Conservation (phyloP, 495 filamentous ascomycete genomes). For the Tuber brumale region DNA sequence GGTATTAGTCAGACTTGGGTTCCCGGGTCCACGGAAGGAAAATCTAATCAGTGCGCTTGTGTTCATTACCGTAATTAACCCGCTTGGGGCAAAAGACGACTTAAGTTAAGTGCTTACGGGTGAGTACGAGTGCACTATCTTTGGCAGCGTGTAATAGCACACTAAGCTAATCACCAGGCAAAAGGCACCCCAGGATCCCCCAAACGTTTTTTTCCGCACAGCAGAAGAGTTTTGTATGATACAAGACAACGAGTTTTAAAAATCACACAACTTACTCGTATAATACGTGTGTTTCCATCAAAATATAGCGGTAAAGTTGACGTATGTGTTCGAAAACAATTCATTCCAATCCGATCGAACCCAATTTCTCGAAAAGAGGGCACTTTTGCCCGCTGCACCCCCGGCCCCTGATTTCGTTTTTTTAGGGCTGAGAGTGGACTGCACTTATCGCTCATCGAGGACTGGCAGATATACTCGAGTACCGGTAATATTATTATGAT, state of each 20-base stretch:
- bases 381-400: neutral
- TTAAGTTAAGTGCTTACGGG: neutral
- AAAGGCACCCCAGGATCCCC: neutral
- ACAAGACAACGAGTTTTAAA: neutral
- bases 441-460: neutral
- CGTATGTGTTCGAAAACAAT: neutral
- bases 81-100: neutral
- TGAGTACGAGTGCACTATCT: neutral
- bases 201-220: too few species aligned
- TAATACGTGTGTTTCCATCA: neutral
- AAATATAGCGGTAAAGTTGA: too few species aligned
- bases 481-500: too few species aligned
- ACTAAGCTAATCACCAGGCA: neutral
- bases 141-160: too few species aligned
- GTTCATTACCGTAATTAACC: too few species aligned
- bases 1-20: too few species aligned
- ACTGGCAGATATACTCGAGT: too few species aligned
- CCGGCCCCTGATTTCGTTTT: neutral
- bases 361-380: too few species aligned
- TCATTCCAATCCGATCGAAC: neutral
- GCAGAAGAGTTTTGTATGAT: too few species aligned
- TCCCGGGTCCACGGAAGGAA: too few species aligned
- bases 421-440: neutral
- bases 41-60: too few species aligned
- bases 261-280: too few species aligned